A percentile compares a stretch with the other conserved stretches of the same genome.
Evolutionary conservation across 1,139 yeast species (phyloP).

Genomic region (Geotrichum bryndzae): DNA sequence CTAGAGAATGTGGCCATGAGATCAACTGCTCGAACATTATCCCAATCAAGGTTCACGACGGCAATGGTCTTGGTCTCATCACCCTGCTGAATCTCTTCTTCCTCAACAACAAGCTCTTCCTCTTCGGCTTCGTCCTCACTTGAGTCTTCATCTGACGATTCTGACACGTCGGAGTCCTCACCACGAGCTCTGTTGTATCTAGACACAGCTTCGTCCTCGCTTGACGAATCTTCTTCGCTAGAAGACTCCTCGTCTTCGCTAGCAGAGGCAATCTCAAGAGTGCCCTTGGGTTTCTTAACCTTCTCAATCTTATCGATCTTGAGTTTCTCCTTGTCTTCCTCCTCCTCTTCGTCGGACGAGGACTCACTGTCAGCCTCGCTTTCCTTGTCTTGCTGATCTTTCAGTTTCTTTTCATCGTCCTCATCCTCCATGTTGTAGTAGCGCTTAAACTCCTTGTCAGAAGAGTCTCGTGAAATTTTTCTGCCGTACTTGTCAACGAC

Average conservation of each 20-base stretch:
- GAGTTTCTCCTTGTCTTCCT: constrained; percentile 26
- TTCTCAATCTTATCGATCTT: constrained; percentile 29
- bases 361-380: constrained; percentile 24
- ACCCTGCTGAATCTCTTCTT: constrained; percentile 65
- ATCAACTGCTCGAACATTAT: constrained; percentile 78
- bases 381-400: constrained; percentile 1
- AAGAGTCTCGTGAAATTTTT: constrained; percentile 44
- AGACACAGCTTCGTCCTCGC: constrained; percentile 26
- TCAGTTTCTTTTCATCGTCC: constrained; percentile 17
- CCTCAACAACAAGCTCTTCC: constrained; percentile 60
- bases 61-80: constrained; percentile 82
- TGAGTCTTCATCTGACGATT: constrained; percentile 38
- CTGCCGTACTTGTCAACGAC: constrained; percentile 87
- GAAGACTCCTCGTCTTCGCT: constrained; percentile 21
- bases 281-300: neutral
- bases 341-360: constrained; percentile 25
- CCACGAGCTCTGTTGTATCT: constrained; percentile 68
- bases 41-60: constrained; percentile 97
- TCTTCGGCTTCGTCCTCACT: constrained; percentile 29
- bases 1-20: constrained; percentile 84
- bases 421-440: constrained; percentile 53
- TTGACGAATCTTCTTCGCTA: constrained; percentile 25
- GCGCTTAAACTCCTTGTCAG: constrained; percentile 52
- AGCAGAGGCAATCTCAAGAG: constrained; percentile 6
- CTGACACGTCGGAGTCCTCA: constrained; percentile 46